A percentile compares a stretch with the other conserved stretches of the same genome.
These are phyloP conservation scores for Arthrocladium fulminans DNA, from an alignment of 2,329 filamentous ascomycete species.

Conservation along the genomic window DNA sequence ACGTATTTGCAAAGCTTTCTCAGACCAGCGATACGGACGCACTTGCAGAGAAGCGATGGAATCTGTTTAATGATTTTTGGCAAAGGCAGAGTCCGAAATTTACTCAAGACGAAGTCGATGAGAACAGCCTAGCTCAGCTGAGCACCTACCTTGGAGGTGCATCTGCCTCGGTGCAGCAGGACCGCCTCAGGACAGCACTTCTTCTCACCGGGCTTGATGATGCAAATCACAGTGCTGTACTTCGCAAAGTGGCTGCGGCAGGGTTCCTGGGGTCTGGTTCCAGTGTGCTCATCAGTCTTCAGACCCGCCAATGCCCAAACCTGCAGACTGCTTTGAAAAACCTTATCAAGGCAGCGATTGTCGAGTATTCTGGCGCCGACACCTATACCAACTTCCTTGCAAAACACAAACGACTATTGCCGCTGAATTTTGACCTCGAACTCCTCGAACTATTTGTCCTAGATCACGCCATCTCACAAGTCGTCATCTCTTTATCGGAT, in stretches of 20 bases:
- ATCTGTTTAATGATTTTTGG: constrained; percentile 34
- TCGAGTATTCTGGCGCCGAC: constrained; percentile 31
- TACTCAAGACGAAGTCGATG: constrained; percentile 33
- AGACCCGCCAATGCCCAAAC: constrained; percentile 38
- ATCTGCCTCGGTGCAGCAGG: neutral
- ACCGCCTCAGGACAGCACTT: constrained; percentile 14
- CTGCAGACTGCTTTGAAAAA: constrained; percentile 39
- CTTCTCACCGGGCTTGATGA: constrained; percentile 13
- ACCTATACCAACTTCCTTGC: constrained; percentile 32
- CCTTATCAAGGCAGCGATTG: constrained; percentile 36
- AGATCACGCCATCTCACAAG: constrained; percentile 29
- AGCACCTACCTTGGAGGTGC: constrained; percentile 8
- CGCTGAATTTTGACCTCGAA: constrained; percentile 39
- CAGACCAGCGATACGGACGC: constrained; percentile 30
- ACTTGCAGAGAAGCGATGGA: constrained; percentile 29
- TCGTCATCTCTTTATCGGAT: constrained; percentile 38
- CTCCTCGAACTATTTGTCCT: constrained; percentile 36
- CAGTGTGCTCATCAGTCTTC: constrained; percentile 31
- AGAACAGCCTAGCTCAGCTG: constrained; percentile 31
- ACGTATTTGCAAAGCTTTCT: constrained; percentile 32
- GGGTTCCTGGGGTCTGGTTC: neutral
- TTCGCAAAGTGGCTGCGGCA: constrained; percentile 8
- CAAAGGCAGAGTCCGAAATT: constrained; percentile 31
- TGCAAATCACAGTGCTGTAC: constrained; percentile 11
- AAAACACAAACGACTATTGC: constrained; percentile 32